Evolutionary conservation across 768 basidiomycete genomes (phyloP), one percentile per base, ranked within the genome.

Genomic region (Hericium rajendrae): DNA sequence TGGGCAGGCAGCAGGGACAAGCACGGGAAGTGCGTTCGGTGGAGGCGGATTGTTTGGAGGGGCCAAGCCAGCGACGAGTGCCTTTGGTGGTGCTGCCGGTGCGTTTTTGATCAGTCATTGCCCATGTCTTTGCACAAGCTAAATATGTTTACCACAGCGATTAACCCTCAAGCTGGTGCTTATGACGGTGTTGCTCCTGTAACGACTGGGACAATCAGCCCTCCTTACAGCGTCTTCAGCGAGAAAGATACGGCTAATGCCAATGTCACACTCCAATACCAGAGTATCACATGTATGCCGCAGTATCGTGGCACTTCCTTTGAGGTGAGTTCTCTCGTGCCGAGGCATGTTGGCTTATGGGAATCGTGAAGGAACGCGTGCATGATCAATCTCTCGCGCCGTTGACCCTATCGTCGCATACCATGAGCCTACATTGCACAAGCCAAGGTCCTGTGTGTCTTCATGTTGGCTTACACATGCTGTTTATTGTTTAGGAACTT

Each of bases 271-370:
- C 74, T 86, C 43, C 85, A 88, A 59, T 95, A 87, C 69, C 91
- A 94, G 70, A 80, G 84, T 39, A 91, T 92, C 55, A 80, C 85
- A 16, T 85, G 85, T 60, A 90, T 87, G 78, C 87, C 87, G 15
- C 78, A 78, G 16, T 95, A 93, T 67, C 71, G 78, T 58, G 85
- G 86, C 43, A 84, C 79, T 59, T 94, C 91, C 20, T 80, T 89
- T 60, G 66, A 76, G 67, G 60, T 74, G 59, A 58, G 71, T 65
- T n/a, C 50, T 53, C 12, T 64, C 58, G 38, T 58, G 59, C 13
- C 20, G 55, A 52, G 39, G 59, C 52, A 52, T 50, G 48, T 20
- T 28, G 16, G 18, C 52, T 53, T 38, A 39, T 38, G n/a, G 32
- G 37, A 39, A 26, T 18, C 53, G 24, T 46, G n/a, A 32, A 2